These are phyloP conservation scores for Astrothelium macrocarpum DNA, from an alignment of 495 filamentous ascomycete species.

Conservation along the genomic window DNA sequence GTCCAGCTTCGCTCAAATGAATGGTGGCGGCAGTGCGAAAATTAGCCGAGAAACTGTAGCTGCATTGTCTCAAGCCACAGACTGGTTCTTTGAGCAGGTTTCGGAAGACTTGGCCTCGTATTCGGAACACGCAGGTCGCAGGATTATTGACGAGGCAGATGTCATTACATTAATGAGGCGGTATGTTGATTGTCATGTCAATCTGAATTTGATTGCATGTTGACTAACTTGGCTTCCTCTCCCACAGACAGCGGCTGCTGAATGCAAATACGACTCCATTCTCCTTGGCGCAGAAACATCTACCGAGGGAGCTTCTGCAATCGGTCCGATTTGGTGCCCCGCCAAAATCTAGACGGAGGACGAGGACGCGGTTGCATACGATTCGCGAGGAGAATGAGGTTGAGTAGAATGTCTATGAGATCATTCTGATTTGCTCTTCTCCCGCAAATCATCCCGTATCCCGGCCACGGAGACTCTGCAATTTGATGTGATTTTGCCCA, in stretches of 20 bases:
- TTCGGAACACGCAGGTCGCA: conserved; percentile 71
- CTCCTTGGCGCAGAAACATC: conserved; percentile 67
- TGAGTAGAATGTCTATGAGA: background rate
- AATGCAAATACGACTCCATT: conserved; percentile 66
- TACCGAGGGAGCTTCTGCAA: conserved; percentile 75
- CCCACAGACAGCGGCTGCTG: conserved; percentile 64
- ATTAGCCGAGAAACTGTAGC: conserved; percentile 63
- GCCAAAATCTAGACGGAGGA: conserved; percentile 27
- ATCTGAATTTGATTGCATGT: background rate
- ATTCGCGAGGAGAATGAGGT: conserved; percentile 22
- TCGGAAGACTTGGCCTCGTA: conserved; percentile 70
- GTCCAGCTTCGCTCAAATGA: conserved; percentile 54
- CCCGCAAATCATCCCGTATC: too few relatives aligned
- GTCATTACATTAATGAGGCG: conserved; percentile 71
- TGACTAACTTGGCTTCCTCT: conserved; percentile 13
- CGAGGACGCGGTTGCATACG: conserved; percentile 32
- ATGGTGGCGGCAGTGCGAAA: conserved; percentile 50
- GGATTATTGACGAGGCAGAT: conserved; percentile 78
- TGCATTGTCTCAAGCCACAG: conserved; percentile 66
- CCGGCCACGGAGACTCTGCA: too few relatives aligned
- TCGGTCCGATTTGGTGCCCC: conserved; percentile 65
- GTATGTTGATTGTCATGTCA: conserved; percentile 40
- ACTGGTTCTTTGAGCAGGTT: conserved; percentile 83
- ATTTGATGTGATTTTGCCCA: background rate
- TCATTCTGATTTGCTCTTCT: background rate